Conservation (phyloP, 2,329 filamentous ascomycete species). For the Xylaria digitata region DNA sequence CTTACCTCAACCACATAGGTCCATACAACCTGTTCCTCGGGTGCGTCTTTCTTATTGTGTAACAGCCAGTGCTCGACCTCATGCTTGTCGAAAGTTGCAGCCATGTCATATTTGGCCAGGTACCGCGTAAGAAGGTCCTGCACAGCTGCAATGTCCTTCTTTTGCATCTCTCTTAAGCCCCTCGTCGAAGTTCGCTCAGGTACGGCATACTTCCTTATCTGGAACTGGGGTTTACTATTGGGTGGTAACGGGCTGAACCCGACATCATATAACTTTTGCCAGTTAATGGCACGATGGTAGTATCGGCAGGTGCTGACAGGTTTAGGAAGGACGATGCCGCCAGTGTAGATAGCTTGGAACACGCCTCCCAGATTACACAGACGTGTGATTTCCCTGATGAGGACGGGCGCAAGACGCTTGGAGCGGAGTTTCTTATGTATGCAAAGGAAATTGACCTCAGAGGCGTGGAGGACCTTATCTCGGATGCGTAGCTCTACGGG, state of each 20-base stretch:
- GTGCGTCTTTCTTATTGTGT: conserved; percentile 69
- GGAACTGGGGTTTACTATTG: conserved; percentile 84
- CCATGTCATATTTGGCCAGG: conserved; percentile 82
- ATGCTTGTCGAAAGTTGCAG: conserved; percentile 80
- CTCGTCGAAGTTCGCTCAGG: conserved; percentile 77
- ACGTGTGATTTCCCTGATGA: conserved; percentile 98
- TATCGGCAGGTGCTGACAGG: conserved; percentile 95
- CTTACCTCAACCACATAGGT: conserved; percentile 86
- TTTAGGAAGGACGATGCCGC: conserved; percentile 88
- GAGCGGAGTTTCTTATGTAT: conserved; percentile 97
- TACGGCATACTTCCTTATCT: conserved; percentile 86
- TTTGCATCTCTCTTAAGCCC: conserved; percentile 83
- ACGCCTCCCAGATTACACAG: conserved; percentile 87
- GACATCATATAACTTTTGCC: conserved; percentile 94
- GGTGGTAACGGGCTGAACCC: conserved; percentile 90
- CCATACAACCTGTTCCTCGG: conserved; percentile 87
- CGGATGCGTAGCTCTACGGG: conserved; percentile 86
- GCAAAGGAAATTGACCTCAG: conserved; percentile 98
- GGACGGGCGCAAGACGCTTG: conserved; percentile 89
- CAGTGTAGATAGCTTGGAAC: conserved; percentile 97
- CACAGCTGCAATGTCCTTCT: conserved; percentile 81
- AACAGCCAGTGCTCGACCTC: conserved; percentile 92
- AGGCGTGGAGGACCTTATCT: conserved; percentile 77
- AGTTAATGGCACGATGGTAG: conserved; percentile 93
- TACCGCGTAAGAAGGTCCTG: conserved; percentile 80